Base-by-base conservation (phyloP, 169 alveolate species). In the Neospora caninum region DNA sequence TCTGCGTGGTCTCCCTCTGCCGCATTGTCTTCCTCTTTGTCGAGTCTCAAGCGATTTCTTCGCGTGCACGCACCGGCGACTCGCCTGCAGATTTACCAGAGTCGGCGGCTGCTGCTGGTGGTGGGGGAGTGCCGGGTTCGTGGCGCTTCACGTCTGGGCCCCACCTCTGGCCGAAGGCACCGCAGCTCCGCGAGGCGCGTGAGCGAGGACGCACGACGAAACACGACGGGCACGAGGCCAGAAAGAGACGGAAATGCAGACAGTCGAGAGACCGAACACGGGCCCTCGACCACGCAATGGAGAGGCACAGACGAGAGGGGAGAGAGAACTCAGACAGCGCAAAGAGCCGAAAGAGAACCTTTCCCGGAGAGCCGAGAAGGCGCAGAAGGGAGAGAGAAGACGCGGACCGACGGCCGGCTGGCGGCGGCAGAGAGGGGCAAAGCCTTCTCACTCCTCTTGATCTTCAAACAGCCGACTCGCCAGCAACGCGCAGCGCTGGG, bases 61-160 rank as follows among this genome's bases (percentile, higher is more conserved):
- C 84, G 45, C 43, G 41, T 43, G 42, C 38, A 18, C 84, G 43
- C 43, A 73, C 25, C 84, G n/a, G 84, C 42, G 84, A 31, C 84
- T 2, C 84, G 84, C 84, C 43, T 73, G 9, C 49, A 31, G 84
- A 6, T 73, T 6, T 73, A 6, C n/a, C 39, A 31, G 45, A 73
- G 84, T n/a, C 7, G n/a, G 84, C 84, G 84, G 42, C 43, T 73
- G 45, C 43, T 73, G 45, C 43, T 73, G 84, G 39, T 73, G 43
- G 42, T 73, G 42, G 39, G 45, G 42, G 39, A 1, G 84, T 1
- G 39, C 39, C n/a, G 13, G 9, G 84, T 1, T 13, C n/a, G 16
- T 4, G n/a, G 73, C 73, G 73, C 73, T 4, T 64, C 73, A 1
- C n/a, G n/a, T 22, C 31, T 22, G 73, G 31, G 42, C 1, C 84